Evolutionary conservation across 768 basidiomycete genomes (phyloP).

Genomic region (Sporobolomyces pararoseus): DNA sequence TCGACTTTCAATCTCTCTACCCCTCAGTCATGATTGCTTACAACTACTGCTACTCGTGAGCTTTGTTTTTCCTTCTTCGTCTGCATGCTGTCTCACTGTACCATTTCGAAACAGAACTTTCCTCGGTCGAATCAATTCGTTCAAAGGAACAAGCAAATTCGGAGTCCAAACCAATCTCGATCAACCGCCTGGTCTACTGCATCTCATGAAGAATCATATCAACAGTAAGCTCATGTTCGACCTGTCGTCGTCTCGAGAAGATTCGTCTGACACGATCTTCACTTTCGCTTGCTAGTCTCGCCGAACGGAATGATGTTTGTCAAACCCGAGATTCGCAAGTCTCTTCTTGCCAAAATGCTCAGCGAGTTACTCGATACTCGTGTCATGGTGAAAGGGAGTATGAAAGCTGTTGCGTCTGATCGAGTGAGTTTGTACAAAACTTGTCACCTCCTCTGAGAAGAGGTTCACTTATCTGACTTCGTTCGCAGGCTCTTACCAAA

Average conservation of each 20-base stretch:
- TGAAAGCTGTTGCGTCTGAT: slow-evolving; percentile 73
- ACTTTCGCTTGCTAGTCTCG: slow-evolving; percentile 60
- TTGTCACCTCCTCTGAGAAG: background rate
- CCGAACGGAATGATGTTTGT: slow-evolving; percentile 95
- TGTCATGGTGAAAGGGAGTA: slow-evolving; percentile 96
- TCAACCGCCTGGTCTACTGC: slow-evolving; percentile 64
- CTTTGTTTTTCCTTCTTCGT: background rate
- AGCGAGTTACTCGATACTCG: slow-evolving; percentile 86
- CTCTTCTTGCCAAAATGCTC: slow-evolving; percentile 84
- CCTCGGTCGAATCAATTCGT: slow-evolving; percentile 78
- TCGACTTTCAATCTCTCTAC: slow-evolving; percentile 95
- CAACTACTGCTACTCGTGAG: slow-evolving; percentile 61
- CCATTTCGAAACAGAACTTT: slow-evolving; percentile 64
- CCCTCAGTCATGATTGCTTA: slow-evolving; percentile 98
- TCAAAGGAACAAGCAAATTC: slow-evolving; percentile 81
- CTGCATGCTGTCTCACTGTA: background rate
- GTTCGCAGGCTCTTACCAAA: slow-evolving; percentile 62
- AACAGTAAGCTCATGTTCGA: slow-evolving; percentile 59
- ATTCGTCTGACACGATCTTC: background rate
- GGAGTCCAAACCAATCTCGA: slow-evolving; percentile 67
- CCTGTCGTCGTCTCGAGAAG: background rate
- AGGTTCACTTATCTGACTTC: background rate
- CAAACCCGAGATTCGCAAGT: slow-evolving; percentile 75
- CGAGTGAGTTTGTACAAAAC: slow-evolving; percentile 59
- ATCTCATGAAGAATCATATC: slow-evolving; percentile 69